Percentiles rank a stretch among this genome's conserved stretches.
Conservation (phyloP, 2,329 filamentous ascomycete genomes). For the Diaporthe velutina region DNA sequence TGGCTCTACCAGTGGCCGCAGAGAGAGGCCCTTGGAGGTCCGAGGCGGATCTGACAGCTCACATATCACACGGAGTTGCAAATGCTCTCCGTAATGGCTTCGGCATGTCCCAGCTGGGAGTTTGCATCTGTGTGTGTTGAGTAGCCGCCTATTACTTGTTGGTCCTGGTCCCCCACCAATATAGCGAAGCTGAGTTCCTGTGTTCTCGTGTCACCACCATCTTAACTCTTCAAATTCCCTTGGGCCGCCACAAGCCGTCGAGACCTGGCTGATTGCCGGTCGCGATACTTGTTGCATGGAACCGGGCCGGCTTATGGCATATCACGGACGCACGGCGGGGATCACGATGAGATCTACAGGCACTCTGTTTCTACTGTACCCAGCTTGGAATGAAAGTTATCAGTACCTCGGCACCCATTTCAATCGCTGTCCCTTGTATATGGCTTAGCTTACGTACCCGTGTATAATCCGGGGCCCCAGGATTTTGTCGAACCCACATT, state of each 20-base stretch:
- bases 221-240: neutral
- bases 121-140: neutral
- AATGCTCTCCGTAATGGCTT: slow-evolving; percentile 7
- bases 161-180: neutral
- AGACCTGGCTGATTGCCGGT: neutral
- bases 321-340: neutral
- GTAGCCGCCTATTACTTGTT: slow-evolving; percentile 10
- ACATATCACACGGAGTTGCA: slow-evolving; percentile 13
- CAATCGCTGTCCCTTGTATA: neutral
- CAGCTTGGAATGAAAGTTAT: neutral
- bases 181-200: neutral
- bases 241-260: slow-evolving; percentile 30
- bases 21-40: neutral
- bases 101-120: neutral
- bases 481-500: slow-evolving; percentile 20
- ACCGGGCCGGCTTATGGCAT: neutral
- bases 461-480: slow-evolving; percentile 34
- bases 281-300: neutral
- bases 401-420: neutral
- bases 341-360: neutral
- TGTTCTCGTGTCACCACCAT: slow-evolving; percentile 7
- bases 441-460: neutral
- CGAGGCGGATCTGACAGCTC: slow-evolving; percentile 26
- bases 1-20: neutral
- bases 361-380: neutral